Conservation (phyloP, 192 early-diverging fungal genomes). For the Diversispora epigaea region DNA sequence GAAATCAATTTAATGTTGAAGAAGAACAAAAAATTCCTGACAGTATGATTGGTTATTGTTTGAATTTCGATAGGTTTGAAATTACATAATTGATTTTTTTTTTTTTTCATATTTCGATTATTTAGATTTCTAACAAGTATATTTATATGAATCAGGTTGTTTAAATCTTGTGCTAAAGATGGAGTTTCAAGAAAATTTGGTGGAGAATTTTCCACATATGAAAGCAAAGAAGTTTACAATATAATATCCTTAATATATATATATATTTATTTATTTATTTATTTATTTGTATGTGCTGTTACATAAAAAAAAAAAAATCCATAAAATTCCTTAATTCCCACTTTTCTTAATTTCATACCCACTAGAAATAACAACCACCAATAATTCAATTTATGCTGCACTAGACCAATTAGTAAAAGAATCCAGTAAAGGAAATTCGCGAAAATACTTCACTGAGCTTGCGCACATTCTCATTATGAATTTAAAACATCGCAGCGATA, state of each 20-base stretch:
- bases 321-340: too few species aligned
- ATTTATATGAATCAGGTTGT: neutral
- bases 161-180: neutral
- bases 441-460: neutral
- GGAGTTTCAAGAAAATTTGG: neutral
- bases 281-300: neutral
- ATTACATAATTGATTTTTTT: neutral
- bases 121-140: neutral
- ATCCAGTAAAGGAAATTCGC: neutral
- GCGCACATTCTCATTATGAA: conserved; percentile 6
- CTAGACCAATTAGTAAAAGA: neutral
- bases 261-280: neutral
- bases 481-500: neutral
- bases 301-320: neutral
- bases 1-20: too few species aligned
- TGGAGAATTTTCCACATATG: neutral
- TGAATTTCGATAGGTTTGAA: too few species aligned
- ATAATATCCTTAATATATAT: conserved; percentile 12
- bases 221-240: neutral
- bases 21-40: too few species aligned
- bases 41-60: too few species aligned
- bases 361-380: neutral
- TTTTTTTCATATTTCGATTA: neutral
- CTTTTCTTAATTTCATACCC: neutral
- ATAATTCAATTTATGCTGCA: conserved; percentile 12